Base-by-base conservation (phyloP, 1,284 basidiomycete genomes). In the Puccinia horiana region DNA sequence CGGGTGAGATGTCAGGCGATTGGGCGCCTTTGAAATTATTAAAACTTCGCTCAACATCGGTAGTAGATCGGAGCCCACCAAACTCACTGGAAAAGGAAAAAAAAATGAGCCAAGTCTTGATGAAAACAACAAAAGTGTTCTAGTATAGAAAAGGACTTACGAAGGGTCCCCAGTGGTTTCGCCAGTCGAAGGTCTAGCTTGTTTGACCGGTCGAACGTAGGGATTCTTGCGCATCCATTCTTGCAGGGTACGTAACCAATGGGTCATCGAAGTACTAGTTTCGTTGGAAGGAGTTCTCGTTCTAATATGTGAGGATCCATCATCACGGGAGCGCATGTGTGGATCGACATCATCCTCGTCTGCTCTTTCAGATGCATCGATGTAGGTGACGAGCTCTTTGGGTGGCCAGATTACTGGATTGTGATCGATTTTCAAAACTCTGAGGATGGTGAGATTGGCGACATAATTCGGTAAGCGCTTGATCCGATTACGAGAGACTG, bases 321-420 rank as follows among this genome's bases (percentile, higher is more conserved):
- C 9, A 91, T 88, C 83, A 86, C 83, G 84, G 88, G 90, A 32
- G 92, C 91, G 82, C 37, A 6, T n/a, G 26, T 8, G 18, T 29
- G 37, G 44, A 83, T 78, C 76, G 23, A 52, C 49, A 2, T 80
- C 77, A 40, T 80, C 77, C n/a, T 80, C 77, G 35, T 80, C 67
- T 11, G 32, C 23, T 52, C 47, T n/a, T 6, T 80, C 77, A 9
- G 18, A 32, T 6, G 65, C 54, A 54, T 80, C 77, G 23, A 80
- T 52, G 47, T 84, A 84, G 1, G 82, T 65, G 12, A 86, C 78
- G 4, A 86, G 75, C 3, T 86, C 86, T 40, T 86, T 85, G 37
- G 88, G 88, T 0, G 96, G 96, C 95, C 95, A 98, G 87, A 94
- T 92, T 54, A 98, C 90, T 0, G 94, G 94, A 86, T 98, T 98